Conservation (phyloP, 306 rosid species). For the peach (Prunus persica) region Prunus_persica_NCBIv2 NC_034016.1:13559501-13560000, state of each 20-base stretch:
- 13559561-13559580: too few relatives aligned
- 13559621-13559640: neutral
- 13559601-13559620: too few relatives aligned
- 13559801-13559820: neutral
- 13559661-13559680: too few relatives aligned
- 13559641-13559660: neutral
- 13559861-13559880: neutral
- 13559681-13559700: neutral
- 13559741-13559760: neutral
- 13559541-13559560: too few relatives aligned
- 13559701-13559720: neutral
- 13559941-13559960: neutral
- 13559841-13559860: neutral
- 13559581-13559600: too few relatives aligned
- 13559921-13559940: neutral
- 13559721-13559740: neutral
- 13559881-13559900: neutral
- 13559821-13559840: neutral
- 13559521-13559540: too few relatives aligned
- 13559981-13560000: constrained; percentile 6
- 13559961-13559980: neutral
- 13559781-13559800: neutral
- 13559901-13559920: neutral
- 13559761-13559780: neutral
- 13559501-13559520: too few relatives aligned